Evolutionary conservation across 176 grass and related monocot genomes (phyloP).

Genomic region (Zizania latifolia): DNA sequence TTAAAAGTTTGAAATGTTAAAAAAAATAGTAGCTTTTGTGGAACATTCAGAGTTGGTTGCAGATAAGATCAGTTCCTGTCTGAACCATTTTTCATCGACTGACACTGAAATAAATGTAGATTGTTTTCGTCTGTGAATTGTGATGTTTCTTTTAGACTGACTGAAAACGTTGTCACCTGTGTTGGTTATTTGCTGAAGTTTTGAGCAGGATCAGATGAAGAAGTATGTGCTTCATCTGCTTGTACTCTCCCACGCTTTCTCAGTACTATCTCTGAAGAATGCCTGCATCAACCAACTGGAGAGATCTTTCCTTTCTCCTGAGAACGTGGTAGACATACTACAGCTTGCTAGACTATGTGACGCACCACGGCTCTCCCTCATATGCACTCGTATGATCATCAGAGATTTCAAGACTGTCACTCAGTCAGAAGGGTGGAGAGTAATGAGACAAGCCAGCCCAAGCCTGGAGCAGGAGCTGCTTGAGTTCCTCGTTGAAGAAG

Average conservation of each 20-base stretch:
- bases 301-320: constrained; percentile 43
- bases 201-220: constrained; percentile 68
- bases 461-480: constrained; percentile 58
- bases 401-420: constrained; percentile 51
- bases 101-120: background rate
- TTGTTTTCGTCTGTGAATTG: background rate
- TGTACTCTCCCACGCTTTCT: constrained; percentile 61
- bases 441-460: constrained; percentile 51
- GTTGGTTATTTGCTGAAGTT: constrained; percentile 25
- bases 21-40: background rate
- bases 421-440: constrained; percentile 67
- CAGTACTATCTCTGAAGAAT: constrained; percentile 51
- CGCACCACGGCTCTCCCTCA: constrained; percentile 47
- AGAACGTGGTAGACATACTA: constrained; percentile 73
- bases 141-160: background rate
- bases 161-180: background rate
- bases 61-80: background rate
- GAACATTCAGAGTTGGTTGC: background rate
- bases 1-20: background rate
- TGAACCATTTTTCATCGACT: background rate
- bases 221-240: constrained; percentile 57
- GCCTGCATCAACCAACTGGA: constrained; percentile 54
- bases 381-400: constrained; percentile 61
- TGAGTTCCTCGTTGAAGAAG: constrained; percentile 48
- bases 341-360: constrained; percentile 74